These are phyloP conservation scores for Trypethelium eluteriae DNA, from an alignment of 495 filamentous ascomycete genomes.

Conservation along the genomic window DNA sequence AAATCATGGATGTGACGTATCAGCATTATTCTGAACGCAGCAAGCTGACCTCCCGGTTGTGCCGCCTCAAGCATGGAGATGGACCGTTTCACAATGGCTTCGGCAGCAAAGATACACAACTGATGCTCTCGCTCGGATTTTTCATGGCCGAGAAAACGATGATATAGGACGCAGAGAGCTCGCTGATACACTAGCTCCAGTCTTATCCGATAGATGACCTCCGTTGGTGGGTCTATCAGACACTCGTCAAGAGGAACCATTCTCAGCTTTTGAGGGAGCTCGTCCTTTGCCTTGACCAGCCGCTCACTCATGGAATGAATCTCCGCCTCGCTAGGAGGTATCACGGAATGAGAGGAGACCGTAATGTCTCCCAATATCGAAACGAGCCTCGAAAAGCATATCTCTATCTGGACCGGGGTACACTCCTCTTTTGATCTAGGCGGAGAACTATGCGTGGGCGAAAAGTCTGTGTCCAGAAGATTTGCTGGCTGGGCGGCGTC, in stretches of 20 bases:
- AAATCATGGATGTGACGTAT: conserved; percentile 16
- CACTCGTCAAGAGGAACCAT: conserved; percentile 11
- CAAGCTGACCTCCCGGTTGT: conserved; percentile 8
- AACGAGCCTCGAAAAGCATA: conserved; percentile 6
- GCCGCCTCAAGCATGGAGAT: conserved; percentile 12
- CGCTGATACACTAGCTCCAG: conserved; percentile 14
- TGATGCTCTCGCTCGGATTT: conserved; percentile 1
- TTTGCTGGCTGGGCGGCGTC: conserved; percentile 12
- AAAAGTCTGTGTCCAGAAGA: conserved; percentile 12
- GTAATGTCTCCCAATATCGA: conserved; percentile 14
- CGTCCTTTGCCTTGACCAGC: conserved; percentile 3
- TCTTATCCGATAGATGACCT: conserved; percentile 8
- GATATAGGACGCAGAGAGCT: conserved; percentile 14
- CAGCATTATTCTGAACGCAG: neutral
- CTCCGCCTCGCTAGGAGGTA: neutral
- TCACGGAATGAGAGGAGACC: neutral
- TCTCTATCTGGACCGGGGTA: neutral
- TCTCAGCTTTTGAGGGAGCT: conserved; percentile 12
- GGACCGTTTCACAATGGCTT: conserved; percentile 3
- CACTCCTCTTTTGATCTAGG: conserved; percentile 8
- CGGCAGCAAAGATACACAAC: conserved; percentile 12
- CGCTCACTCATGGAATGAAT: neutral
- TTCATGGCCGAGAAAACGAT: conserved; percentile 4
- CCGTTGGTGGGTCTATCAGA: conserved; percentile 12
- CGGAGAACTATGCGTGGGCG: neutral